phyloP scores from a whole-genome alignment of 106 monocot species.

The Posidonia australis region DNA sequence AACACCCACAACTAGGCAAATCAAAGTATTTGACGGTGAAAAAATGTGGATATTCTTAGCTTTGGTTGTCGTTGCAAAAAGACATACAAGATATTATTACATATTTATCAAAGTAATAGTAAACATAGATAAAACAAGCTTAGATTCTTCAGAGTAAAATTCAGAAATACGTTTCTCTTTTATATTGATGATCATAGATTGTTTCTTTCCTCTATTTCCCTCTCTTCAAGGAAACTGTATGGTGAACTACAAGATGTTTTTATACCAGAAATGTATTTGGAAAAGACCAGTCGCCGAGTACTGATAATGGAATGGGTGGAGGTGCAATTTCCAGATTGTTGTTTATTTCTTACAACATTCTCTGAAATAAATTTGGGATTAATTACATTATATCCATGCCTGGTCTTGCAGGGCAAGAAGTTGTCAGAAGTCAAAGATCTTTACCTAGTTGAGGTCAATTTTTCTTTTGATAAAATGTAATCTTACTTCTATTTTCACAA shows the following conservation, averaged over 20 bases:
- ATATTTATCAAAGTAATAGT: too few relatives aligned
- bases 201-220: neutral
- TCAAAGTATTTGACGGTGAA: too few relatives aligned
- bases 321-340: conserved; percentile 24
- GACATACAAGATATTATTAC: too few relatives aligned
- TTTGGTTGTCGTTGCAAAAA: too few relatives aligned
- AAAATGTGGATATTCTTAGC: too few relatives aligned
- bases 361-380: neutral
- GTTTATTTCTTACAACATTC: neutral
- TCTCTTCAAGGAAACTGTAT: conserved; percentile 60
- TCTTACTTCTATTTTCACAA: neutral
- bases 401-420: conserved; percentile 44
- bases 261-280: conserved; percentile 83
- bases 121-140: too few relatives aligned
- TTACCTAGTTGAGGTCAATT: conserved; percentile 81
- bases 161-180: too few relatives aligned
- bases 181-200: too few relatives aligned
- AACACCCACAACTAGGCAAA: too few relatives aligned
- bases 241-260: conserved; percentile 68
- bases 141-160: too few relatives aligned
- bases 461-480: neutral
- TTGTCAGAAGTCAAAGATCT: conserved; percentile 80
- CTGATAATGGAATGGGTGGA: conserved; percentile 98
- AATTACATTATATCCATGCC: neutral
- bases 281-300: conserved; percentile 58